Conservation (phyloP, 2,329 filamentous ascomycete species). For the Esteya vermicola region DNA sequence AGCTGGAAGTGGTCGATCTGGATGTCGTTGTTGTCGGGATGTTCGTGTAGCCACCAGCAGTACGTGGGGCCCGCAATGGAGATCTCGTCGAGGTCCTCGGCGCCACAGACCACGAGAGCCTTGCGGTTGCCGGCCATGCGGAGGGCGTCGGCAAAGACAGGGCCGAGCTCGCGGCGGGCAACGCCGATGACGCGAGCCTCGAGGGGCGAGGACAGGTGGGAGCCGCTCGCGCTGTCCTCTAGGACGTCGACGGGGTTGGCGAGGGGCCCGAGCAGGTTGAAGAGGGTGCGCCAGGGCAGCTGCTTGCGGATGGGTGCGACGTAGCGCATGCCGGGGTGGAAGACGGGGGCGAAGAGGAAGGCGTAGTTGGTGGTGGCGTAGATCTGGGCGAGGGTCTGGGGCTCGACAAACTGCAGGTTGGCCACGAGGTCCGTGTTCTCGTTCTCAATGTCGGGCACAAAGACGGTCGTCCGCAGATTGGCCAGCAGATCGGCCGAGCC, state of each 20-base stretch:
- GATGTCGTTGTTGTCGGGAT: slow-evolving; percentile 19
- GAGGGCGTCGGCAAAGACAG: slow-evolving; percentile 77
- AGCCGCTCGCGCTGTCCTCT: too few relatives aligned
- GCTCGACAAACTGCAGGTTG: slow-evolving; percentile 58
- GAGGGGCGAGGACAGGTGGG: slow-evolving; percentile 21
- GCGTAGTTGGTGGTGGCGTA: slow-evolving; percentile 79
- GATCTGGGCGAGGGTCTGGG: slow-evolving; percentile 54
- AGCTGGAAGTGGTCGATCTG: slow-evolving; percentile 65
- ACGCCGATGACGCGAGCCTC: slow-evolving; percentile 93
- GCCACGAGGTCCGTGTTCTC: slow-evolving; percentile 36
- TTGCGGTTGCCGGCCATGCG: slow-evolving; percentile 63
- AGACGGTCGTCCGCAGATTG: slow-evolving; percentile 44
- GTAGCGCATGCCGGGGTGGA: slow-evolving; percentile 88
- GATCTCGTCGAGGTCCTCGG: slow-evolving; percentile 90
- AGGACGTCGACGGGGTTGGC: slow-evolving; percentile 74
- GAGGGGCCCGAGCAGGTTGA: slow-evolving; percentile 88
- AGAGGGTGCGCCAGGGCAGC: slow-evolving; percentile 89
- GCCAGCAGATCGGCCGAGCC: slow-evolving; percentile 86
- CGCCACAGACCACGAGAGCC: slow-evolving; percentile 75
- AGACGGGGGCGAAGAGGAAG: slow-evolving; percentile 90
- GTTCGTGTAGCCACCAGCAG: slow-evolving; percentile 64
- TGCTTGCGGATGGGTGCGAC: slow-evolving; percentile 76
- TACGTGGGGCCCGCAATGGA: slow-evolving; percentile 79
- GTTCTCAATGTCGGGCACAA: slow-evolving; percentile 26
- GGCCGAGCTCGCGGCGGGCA: slow-evolving; percentile 72